Conservation (phyloP, 2,329 filamentous ascomycete species). For the Alternaria triticimaculans region DNA sequence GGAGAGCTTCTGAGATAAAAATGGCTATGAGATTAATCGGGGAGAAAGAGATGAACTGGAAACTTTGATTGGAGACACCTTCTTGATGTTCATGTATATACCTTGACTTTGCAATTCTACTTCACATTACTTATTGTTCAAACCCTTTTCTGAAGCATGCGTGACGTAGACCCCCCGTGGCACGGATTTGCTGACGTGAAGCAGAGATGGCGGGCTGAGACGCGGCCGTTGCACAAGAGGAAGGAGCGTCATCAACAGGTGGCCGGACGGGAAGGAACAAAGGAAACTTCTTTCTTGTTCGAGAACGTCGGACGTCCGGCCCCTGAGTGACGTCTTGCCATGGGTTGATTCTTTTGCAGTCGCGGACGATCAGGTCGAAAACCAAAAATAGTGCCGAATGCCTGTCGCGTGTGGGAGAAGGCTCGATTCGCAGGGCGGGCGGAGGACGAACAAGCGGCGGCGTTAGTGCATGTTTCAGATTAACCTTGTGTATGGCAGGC, state of each 20-base stretch:
- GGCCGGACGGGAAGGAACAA: neutral
- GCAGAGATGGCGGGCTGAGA: neutral
- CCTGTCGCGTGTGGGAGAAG: neutral
- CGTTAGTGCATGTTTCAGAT: conserved; percentile 27
- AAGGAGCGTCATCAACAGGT: neutral
- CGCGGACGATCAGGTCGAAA: neutral
- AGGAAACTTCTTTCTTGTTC: neutral
- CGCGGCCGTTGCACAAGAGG: neutral
- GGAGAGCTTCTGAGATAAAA: neutral
- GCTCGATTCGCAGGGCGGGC: conserved; percentile 6
- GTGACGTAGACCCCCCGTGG: neutral
- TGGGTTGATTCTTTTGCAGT: neutral
- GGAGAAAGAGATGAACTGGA: neutral
- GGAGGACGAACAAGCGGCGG: conserved; percentile 12
- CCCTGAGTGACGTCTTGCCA: neutral
- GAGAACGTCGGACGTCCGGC: neutral
- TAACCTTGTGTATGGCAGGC: conserved; percentile 15
- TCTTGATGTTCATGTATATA: conserved; percentile 17
- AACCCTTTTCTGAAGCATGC: neutral
- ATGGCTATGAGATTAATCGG: neutral
- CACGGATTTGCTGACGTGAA: neutral
- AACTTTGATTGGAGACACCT: neutral
- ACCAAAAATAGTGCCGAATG: neutral
- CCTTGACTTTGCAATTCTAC: conserved; percentile 5
- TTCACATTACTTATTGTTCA: conserved; percentile 1